These are phyloP conservation scores for Diaporthe citrichinensis DNA, from an alignment of 2,329 filamentous ascomycete species.

Conservation along the genomic window DNA sequence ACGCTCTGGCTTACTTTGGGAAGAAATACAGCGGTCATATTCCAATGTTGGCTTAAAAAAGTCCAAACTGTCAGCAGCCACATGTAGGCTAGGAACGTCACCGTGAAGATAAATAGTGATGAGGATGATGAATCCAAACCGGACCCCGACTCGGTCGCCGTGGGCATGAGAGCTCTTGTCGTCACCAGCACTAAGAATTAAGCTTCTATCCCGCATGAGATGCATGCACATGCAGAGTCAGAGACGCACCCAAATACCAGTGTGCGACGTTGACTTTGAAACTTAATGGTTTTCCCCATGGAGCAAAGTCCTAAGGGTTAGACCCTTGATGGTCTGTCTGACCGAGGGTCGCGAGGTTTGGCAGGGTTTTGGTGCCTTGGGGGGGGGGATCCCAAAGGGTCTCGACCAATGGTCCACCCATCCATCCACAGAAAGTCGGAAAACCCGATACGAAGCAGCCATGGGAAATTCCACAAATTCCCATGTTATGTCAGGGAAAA, in stretches of 20 bases:
- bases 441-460: background rate
- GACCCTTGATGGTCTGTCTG: background rate
- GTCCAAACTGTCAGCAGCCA: background rate
- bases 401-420: background rate
- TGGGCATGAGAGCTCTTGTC: background rate
- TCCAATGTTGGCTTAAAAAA: background rate
- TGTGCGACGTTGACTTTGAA: background rate
- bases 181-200: background rate
- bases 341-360: too few species aligned
- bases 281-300: background rate
- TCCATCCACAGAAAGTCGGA: background rate
- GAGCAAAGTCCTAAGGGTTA: background rate
- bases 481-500: background rate
- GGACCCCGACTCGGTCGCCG: background rate
- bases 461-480: background rate
- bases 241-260: background rate
- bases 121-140: too few species aligned
- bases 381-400: background rate
- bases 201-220: background rate
- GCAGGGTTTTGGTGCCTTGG: too few species aligned
- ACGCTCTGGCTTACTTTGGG: too few species aligned
- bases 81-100: background rate
- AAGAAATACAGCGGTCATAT: background rate
- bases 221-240: background rate
- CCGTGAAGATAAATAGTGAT: background rate